Conservation (phyloP, 257 asterid genomes). For the Sherardia arvensis region DNA sequence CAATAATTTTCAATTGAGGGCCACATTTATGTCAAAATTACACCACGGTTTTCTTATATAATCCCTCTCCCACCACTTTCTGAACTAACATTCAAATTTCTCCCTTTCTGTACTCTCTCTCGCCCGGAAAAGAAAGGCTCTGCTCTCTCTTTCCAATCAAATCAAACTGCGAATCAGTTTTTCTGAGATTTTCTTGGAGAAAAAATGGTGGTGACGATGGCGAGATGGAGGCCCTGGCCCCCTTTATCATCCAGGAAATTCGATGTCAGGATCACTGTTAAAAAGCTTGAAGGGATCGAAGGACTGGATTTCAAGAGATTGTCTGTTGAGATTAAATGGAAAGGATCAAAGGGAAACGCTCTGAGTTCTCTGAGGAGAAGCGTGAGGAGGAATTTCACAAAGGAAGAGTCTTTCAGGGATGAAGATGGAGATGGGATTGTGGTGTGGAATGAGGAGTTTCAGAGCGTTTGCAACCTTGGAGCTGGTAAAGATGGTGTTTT, state of each 20-base stretch:
- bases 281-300: conserved; percentile 28
- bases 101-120: conserved; percentile 2
- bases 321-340: conserved; percentile 64
- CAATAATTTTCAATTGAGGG: not conserved
- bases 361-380: conserved; percentile 31
- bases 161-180: not conserved
- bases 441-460: conserved; percentile 61
- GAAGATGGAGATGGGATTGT: conserved; percentile 19
- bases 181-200: conserved; percentile 1
- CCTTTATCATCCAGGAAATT: conserved; percentile 47
- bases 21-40: not conserved
- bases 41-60: not conserved
- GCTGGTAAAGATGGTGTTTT: conserved; percentile 30
- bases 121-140: not conserved
- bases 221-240: conserved; percentile 74
- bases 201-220: conserved; percentile 64
- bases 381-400: conserved; percentile 48
- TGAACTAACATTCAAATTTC: conserved; percentile 14
- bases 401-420: conserved; percentile 25
- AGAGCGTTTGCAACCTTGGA: conserved; percentile 33
- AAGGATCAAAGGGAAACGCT: conserved; percentile 45
- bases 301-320: conserved; percentile 23
- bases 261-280: conserved; percentile 39
- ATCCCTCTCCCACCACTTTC: not conserved
- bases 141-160: not conserved